Base-by-base conservation (phyloP, 495 filamentous ascomycete species). In the Neurospora cerealis region DNA sequence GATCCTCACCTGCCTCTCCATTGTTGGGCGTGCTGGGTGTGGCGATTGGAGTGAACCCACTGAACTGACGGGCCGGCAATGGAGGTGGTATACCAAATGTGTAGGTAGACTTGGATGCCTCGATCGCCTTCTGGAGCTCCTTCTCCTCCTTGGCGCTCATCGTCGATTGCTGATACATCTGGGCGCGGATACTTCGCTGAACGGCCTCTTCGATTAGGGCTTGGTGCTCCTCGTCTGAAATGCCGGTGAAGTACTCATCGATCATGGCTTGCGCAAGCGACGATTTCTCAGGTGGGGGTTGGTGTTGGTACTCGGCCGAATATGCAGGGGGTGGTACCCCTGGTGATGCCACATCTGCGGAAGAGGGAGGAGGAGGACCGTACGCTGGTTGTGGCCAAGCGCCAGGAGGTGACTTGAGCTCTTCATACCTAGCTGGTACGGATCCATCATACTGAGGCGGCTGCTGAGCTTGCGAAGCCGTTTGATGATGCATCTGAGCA, bases 201-300 rank as follows among this genome's bases (percentile, higher is more conserved):
- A 92, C 83, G 15, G 88, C 89, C 76, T 89, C 84, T 77, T 91
- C 88, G 7, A 92, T 81, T 28, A 89, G 78, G 1, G 81, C 81
- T 75, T 88, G 85, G 69, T 87, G 87, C 71, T 87, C 86, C 71
- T 86, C 85, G 70, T 86, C 87, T 9, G 83, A 81, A 62, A 86
- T 83, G 48, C 79, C 75, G 21, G 72, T 75, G 71, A 77, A 73
- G 17, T 84, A 81, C 4, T 82, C 80, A 2, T 79, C 74, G 1
- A 72, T 71, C 13, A 78, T 71, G 48, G 38, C 40, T 69, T 41
- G 70, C 42, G 11, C 34, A 34, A 66, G 54, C 54, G 54, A 32
- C 13, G 54, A 4, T 15, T 66, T 66, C 54, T 66, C 54, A 4
- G 54, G 54, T 8, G 54, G 54, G 15, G 54, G 24, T 62, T 34